These are phyloP conservation scores for Fraxinus platypoda DNA, from an alignment of 305 asterid species.

Conservation along the genomic window DNA sequence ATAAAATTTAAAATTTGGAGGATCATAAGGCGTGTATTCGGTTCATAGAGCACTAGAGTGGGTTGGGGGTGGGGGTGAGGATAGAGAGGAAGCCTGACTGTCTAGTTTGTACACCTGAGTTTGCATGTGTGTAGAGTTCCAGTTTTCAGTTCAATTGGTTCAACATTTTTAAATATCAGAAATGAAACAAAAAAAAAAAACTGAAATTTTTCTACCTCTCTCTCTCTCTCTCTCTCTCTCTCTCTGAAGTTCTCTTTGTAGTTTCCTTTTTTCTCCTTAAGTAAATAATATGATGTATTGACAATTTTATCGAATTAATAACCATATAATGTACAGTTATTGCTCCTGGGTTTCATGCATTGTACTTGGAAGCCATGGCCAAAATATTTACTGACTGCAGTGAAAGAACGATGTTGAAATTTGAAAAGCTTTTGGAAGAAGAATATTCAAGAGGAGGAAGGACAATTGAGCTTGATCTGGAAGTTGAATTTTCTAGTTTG, in stretches of 20 bases:
- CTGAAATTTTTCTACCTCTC: neutral
- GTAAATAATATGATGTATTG: neutral
- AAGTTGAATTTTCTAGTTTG: conserved; percentile 88
- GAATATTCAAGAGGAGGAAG: conserved; percentile 52
- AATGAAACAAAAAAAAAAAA: neutral
- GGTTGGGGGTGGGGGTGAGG: neutral
- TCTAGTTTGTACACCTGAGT: neutral
- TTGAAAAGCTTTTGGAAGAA: conserved; percentile 63
- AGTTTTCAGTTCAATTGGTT: neutral
- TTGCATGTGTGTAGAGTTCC: neutral
- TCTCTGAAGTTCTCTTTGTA: neutral
- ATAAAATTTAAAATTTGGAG: neutral
- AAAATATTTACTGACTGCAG: conserved; percentile 81
- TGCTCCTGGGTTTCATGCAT: conserved; percentile 86
- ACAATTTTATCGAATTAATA: conserved; percentile 22
- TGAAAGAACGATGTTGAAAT: conserved; percentile 55
- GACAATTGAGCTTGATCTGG: conserved; percentile 73
- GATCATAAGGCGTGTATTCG: neutral
- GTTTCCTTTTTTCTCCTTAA: neutral
- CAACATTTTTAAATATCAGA: neutral
- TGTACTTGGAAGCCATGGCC: conserved; percentile 95
- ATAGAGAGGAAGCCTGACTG: neutral
- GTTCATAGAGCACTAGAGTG: neutral
- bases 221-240: conserved; percentile 1
- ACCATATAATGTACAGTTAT: conserved; percentile 53